These are phyloP conservation scores for Afroboletus lepidellus DNA, from an alignment of 1,284 basidiomycete species.

Conservation along the genomic window DNA sequence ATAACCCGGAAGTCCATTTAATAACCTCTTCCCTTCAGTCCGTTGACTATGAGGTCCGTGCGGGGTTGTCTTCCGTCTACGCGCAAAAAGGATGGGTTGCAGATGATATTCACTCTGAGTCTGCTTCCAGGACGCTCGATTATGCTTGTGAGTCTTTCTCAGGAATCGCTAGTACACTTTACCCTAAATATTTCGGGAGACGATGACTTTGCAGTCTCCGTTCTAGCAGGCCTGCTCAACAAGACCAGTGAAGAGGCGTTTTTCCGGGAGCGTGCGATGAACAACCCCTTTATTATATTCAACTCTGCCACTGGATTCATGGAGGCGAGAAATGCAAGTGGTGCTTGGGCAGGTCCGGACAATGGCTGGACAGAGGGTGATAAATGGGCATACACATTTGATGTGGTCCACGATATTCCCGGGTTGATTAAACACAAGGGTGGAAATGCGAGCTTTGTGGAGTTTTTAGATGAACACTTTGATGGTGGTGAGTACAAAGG, in stretches of 20 bases:
- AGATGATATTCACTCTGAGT: conserved; percentile 76
- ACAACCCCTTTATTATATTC: conserved; percentile 61
- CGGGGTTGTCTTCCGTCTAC: conserved; percentile 72
- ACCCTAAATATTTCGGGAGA: conserved; percentile 41
- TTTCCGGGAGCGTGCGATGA: conserved; percentile 56
- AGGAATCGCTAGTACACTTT: no score
- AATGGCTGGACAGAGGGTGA: conserved; percentile 83
- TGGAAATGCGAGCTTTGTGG: conserved; percentile 62
- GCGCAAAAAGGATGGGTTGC: conserved; percentile 74
- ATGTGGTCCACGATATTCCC: conserved; percentile 71
- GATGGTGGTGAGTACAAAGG: conserved; percentile 51
- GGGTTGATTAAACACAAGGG: conserved; percentile 66
- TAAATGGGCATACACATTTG: conserved; percentile 81
- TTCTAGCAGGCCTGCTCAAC: conserved; percentile 55
- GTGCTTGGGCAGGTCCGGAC: conserved; percentile 69
- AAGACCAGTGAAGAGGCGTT: conserved; percentile 50
- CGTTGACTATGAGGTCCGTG: conserved; percentile 80
- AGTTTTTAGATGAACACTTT: conserved; percentile 76
- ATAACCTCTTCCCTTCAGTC: conserved; percentile 40
- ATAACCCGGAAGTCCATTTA: not conserved
- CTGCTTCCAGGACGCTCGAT: conserved; percentile 74
- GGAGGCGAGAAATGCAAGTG: conserved; percentile 71
- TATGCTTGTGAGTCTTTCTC: conserved; percentile 61
- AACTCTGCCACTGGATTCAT: conserved; percentile 76
- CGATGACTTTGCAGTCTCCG: conserved; percentile 73